A percentile compares a stretch with the other conserved stretches of the same genome.
Evolutionary conservation across 1,284 basidiomycete genomes (phyloP).

Genomic region (Fomes fomentarius): DNA sequence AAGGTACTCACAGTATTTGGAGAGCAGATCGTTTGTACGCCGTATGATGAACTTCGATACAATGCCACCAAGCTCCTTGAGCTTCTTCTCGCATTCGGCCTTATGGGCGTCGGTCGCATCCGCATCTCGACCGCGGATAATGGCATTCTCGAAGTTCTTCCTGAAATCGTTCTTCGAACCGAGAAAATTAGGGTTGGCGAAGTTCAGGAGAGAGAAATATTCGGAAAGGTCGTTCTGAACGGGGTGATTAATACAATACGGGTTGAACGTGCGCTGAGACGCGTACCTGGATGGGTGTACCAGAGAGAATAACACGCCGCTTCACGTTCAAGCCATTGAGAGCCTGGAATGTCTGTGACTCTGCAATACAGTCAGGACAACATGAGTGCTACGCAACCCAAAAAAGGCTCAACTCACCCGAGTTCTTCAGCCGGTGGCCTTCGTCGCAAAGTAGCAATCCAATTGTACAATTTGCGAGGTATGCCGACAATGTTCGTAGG

Average conservation of each 20-base stretch:
- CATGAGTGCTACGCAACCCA: too few relatives aligned
- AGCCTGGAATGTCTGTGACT: slow-evolving; percentile 88
- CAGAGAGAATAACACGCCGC: slow-evolving; percentile 95
- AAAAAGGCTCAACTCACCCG: slow-evolving; percentile 55
- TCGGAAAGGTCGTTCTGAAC: slow-evolving; percentile 92
- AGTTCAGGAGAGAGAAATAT: slow-evolving; percentile 95
- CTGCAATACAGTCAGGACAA: slow-evolving; percentile 42
- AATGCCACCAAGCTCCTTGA: slow-evolving; percentile 89
- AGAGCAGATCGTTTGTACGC: slow-evolving; percentile 94
- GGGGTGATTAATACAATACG: not conserved
- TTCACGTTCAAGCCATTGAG: slow-evolving; percentile 87
- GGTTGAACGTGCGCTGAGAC: not conserved
- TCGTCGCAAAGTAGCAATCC: slow-evolving; percentile 96
- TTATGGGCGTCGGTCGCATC: slow-evolving; percentile 87
- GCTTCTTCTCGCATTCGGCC: slow-evolving; percentile 85
- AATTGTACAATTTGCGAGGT: slow-evolving; percentile 81
- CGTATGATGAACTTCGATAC: slow-evolving; percentile 98
- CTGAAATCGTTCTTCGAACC: slow-evolving; percentile 93
- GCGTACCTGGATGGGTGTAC: slow-evolving; percentile 89
- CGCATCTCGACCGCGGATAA: slow-evolving; percentile 92
- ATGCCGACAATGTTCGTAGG: slow-evolving; percentile 78
- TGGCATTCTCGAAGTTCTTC: slow-evolving; percentile 95
- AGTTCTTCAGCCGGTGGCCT: slow-evolving; percentile 97
- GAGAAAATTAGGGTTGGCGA: slow-evolving; percentile 96
- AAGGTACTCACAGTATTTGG: slow-evolving; percentile 91